Base-by-base conservation (phyloP, 495 filamentous ascomycete genomes). In the Neurospora tetrasperma region DNA sequence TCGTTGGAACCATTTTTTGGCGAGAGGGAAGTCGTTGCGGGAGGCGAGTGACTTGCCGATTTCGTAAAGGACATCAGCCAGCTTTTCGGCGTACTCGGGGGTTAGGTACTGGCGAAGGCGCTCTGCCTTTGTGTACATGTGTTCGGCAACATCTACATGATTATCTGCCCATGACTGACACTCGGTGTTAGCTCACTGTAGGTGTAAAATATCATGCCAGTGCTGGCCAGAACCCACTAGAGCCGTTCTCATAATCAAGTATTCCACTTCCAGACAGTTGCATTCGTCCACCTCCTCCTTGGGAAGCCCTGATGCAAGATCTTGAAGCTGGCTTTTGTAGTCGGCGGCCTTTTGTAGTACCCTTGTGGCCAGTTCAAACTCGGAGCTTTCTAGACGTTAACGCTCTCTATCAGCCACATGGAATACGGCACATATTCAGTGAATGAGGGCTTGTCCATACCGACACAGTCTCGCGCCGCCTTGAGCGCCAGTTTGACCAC, bases 1-100 rank as follows among this genome's bases (percentile, higher is more conserved):
- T 73, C 90, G 85, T 71, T 90, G 86, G n/a, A 97, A 80, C 95
- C 94, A 97, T 78, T 87, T 89, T 8, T 85, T 78, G 14, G 92
- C 89, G 14, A 85, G 73, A 5, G 83, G 78, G 76, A 84, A 87
- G 74, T 90, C 82, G n/a, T 82, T 77, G 69, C 85, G 85, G 5
- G 77, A 76, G 1, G 88, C 81, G 39, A 91, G 80, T 39, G 86
- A 84, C 71, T 85, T 87, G 3, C 94, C 93, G 75, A 96, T 91
- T 74, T 90, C 89, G 71, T 90, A 92, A 16, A 93, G 83, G 18
- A 90, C 80, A 76, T 95, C 90, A 23, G 90, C 87, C n/a, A 94
- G 79, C n/a, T 81, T 84, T 77, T 94, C 92, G 14, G 87, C 84
- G 31, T 85, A 82, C 18, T 79, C 74, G 16, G 86, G 81, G 70